Evolutionary conservation across 2,329 filamentous ascomycete species (phyloP).

Genomic region (Fusarium sacchari): DNA sequence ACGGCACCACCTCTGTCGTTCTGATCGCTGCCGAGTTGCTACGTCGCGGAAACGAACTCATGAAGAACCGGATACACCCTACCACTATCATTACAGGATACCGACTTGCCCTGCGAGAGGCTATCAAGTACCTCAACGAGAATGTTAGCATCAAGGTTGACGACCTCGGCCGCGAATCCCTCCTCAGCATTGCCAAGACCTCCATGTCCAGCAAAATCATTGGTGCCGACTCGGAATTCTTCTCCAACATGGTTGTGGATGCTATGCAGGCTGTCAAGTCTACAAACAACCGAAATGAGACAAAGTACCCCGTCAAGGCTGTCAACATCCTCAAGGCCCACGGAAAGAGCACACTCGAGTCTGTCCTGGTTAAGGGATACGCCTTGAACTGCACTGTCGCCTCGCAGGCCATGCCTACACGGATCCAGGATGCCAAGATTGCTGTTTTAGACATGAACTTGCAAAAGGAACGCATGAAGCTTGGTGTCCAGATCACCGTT

Average conservation of each 20-base stretch:
- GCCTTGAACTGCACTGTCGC: conserved; percentile 98
- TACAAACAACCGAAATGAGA: conserved; percentile 87
- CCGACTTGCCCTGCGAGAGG: conserved; percentile 92
- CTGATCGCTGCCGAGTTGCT: conserved; percentile 96
- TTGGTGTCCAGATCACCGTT: conserved; percentile 97
- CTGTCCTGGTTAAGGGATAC: conserved; percentile 92
- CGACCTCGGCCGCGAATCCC: conserved; percentile 85
- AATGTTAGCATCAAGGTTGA: conserved; percentile 98
- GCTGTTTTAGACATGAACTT: conserved; percentile 97
- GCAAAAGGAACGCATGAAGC: conserved; percentile 99
- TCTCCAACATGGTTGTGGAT: conserved; percentile 96
- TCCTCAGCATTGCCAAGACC: conserved; percentile 96
- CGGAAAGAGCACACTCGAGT: conserved; percentile 90
- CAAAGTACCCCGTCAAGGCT: conserved; percentile 98
- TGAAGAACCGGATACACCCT: conserved; percentile 99
- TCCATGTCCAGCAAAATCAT: conserved; percentile 99
- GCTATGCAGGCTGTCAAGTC: conserved; percentile 93
- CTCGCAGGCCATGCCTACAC: conserved; percentile 96
- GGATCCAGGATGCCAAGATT: conserved; percentile 93
- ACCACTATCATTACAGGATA: conserved; percentile 99
- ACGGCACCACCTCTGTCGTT: conserved; percentile 97
- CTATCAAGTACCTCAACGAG: conserved; percentile 98
- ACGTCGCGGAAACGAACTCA: conserved; percentile 92
- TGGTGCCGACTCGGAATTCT: conserved; percentile 94
- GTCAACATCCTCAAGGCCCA: conserved; percentile 99